Conservation (phyloP, 2,329 filamentous ascomycete genomes). For the Diaporthe vaccinii region DNA sequence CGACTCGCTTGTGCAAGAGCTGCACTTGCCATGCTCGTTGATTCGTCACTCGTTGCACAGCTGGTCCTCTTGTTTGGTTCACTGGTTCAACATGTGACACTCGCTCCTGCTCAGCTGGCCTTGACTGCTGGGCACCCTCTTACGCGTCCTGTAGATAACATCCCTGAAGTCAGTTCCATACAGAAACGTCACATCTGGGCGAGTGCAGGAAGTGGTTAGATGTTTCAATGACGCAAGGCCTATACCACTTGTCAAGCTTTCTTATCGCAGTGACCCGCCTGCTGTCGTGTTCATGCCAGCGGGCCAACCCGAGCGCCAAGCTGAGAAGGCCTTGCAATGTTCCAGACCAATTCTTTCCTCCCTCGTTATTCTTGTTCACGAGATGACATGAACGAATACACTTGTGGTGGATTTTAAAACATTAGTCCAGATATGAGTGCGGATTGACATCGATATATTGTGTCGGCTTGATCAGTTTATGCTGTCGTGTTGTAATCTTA, state of each 20-base stretch:
- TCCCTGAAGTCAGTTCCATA: background rate
- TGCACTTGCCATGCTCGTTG: background rate
- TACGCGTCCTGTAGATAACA: background rate
- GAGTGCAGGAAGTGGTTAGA: background rate
- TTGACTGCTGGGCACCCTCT: background rate
- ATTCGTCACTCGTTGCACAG: constrained; percentile 32
- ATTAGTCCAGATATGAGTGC: background rate
- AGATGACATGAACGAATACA: background rate
- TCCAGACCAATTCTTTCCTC: background rate
- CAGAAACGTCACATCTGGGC: background rate
- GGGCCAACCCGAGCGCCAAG: constrained; percentile 25
- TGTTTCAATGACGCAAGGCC: constrained; percentile 20
- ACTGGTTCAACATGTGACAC: constrained; percentile 25
- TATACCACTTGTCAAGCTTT: background rate
- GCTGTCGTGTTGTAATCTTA: background rate
- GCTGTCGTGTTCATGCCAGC: background rate
- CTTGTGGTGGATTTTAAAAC: background rate
- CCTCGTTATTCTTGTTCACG: no score
- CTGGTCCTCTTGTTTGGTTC: constrained; percentile 17
- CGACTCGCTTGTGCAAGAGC: background rate
- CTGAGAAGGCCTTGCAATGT: background rate
- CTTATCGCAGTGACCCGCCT: background rate
- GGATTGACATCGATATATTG: background rate
- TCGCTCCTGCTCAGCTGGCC: constrained; percentile 7
- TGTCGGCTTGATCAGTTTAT: background rate